Conservation (phyloP, 2,329 filamentous ascomycete species). For the Sclerotinia minor region DNA sequence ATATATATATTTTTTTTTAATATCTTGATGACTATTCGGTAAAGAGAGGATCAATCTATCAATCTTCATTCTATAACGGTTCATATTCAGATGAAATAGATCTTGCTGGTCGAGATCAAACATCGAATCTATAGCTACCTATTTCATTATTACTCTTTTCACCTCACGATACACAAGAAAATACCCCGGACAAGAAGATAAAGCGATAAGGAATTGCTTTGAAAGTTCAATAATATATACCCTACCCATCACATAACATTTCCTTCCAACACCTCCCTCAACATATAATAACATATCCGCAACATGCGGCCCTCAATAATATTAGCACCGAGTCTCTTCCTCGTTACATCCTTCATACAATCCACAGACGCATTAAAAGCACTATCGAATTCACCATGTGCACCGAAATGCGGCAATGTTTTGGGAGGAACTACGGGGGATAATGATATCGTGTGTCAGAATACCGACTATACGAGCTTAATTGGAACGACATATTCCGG, state of each 20-base stretch:
- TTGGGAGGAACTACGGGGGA: conserved; percentile 32
- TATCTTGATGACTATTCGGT: conserved; percentile 4
- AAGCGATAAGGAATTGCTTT: conserved; percentile 16
- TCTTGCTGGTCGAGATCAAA: conserved; percentile 36
- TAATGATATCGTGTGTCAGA: conserved; percentile 38
- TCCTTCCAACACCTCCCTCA: neutral
- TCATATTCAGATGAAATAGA: conserved; percentile 1
- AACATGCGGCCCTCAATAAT: conserved; percentile 34
- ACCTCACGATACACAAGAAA: conserved; percentile 12
- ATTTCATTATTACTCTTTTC: neutral
- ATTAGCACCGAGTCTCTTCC: conserved; percentile 29
- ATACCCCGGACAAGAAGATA: conserved; percentile 1
- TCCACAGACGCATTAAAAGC: conserved; percentile 33
- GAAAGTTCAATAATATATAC: conserved; percentile 18
- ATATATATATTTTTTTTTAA: neutral
- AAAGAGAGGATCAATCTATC: neutral
- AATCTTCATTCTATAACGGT: neutral
- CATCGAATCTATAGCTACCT: neutral
- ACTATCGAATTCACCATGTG: conserved; percentile 36
- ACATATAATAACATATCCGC: conserved; percentile 19
- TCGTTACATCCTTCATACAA: conserved; percentile 31
- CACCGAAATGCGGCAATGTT: conserved; percentile 38
- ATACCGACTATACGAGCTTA: conserved; percentile 28
- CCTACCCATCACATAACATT: conserved; percentile 3
- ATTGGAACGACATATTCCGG: conserved; percentile 32